Evolutionary conservation across 305 asterid genomes (phyloP), one percentile per base, ranked within the genome.

Genomic region (Fraxinus velutina): DNA sequence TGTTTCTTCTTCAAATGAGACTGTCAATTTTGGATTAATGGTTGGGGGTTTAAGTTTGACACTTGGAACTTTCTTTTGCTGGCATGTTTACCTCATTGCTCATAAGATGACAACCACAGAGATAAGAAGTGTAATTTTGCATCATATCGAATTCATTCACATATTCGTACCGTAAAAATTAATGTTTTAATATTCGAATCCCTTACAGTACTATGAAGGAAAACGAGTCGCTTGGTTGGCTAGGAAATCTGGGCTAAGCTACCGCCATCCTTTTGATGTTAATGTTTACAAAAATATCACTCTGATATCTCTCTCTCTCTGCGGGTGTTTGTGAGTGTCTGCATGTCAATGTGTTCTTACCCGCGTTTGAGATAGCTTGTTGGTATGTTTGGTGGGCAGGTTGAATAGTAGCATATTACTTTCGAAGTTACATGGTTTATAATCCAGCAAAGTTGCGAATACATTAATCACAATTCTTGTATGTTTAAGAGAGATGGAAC

Each of bases 161-260:
- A 55, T 76, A 34, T 30, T 73, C 36, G 30, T 33, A 32, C 6
- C 55, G 71, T 57, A 32, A 80, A 82, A 37, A 74, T 37, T 73
- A 55, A 82, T 30, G 77, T 77, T 78, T 79, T 80, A 72, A 36
- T 29, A 37, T 7, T 83, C 39, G 7, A 39, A 39, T 39, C 33
- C 84, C 79, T 84, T 72, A 37, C 89, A 93, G 99, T 89, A 90
- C 72, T 88, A 92, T 7, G 97, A 92, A 85, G 94, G 83, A 72
- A 94, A 89, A 78, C 86, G 97, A 84, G 96, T 97, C 66, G 90
- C 91, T 74, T 95, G 99, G 97, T 84, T 95, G 89, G 97, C 98
- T 13, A 89, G 90, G 86, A 93, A 93, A 92, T 93, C 99, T 66
- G 99, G 98, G 76, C 80, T 82, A 84, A 86, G 82, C 79, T 93